Base-by-base conservation (phyloP, 805 yeast genomes). In the Sugiyamaella lignohabitans region DNA sequence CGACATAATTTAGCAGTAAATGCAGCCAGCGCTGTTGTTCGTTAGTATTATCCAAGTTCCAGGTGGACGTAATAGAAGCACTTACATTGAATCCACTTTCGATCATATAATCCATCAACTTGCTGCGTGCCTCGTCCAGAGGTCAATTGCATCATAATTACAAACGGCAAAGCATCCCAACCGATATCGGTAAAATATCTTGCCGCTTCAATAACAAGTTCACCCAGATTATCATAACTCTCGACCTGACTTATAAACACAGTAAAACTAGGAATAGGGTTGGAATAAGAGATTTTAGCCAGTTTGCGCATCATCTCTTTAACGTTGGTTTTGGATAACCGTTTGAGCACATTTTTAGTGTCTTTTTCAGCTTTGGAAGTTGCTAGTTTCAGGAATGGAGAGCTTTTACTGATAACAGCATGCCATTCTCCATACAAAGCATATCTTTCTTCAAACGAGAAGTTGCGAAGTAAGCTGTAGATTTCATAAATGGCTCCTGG, bases 211-310 rank as follows among this genome's bases (percentile, higher is more conserved):
- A 87, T 88, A 4, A 91, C 79, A 48, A 91, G 70, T 34, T 78
- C 80, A 39, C 82, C 84, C 52, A 91, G 75, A 59, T 91, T 91
- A 59, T 84, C 95, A 60, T 91, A 91, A 67, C 93, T 87, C 63
- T 91, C 98, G 53, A 91, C 79, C 59, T 87, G 96, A 40, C 79
- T 78, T 8, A 89, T 71, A 40, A 86, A 73, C 0, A 85, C 81
- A 19, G 76, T 66, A 38, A 89, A 76, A 11, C 88, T 78, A 1
- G 94, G 83, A 17, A 88, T 60, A 1, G 98, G 97, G 60, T 87
- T 87, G 1, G 84, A 66, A 49, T 78, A 80, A 18, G 88, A 75
- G 10, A 87, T 71, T 53, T 81, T 80, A 0, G 94, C 83, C 20
- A 91, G 67, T 40, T 78, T 71, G 51, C 88, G 72, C 76, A 83